Percentiles rank a stretch among this genome's conserved stretches.
phyloP scores from a whole-genome alignment of 1,284 basidiomycete species.

The Neonothopanus nambi region DNA sequence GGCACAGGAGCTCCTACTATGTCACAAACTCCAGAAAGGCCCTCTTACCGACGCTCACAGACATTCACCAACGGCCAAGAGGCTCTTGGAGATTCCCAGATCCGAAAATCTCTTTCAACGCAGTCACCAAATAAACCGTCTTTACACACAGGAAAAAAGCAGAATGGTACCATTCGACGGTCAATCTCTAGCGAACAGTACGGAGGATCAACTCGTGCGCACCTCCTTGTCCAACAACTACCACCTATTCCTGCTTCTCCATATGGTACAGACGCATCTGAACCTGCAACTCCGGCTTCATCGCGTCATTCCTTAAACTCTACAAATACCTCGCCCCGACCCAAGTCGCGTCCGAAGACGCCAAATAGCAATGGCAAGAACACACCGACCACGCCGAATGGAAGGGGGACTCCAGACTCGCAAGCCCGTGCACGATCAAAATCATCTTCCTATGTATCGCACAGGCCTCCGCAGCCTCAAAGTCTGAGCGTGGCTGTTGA shows the following conservation, averaged over 20 bases:
- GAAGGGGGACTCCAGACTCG: constrained; percentile 31
- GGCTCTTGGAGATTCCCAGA: constrained; percentile 22
- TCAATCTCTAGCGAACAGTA: constrained; percentile 41
- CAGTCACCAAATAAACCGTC: constrained; percentile 24
- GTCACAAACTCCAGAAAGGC: constrained; percentile 16
- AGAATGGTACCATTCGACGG: constrained; percentile 32
- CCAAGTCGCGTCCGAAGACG: constrained; percentile 1
- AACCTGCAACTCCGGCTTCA: constrained; percentile 7
- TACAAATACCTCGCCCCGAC: background rate
- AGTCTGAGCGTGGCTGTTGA: constrained; percentile 59
- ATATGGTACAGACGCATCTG: constrained; percentile 51
- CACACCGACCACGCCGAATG: constrained; percentile 18
- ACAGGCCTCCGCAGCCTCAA: constrained; percentile 49
- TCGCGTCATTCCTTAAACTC: constrained; percentile 9
- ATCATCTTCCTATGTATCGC: constrained; percentile 49
- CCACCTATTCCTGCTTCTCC: constrained; percentile 65
- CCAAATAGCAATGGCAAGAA: constrained; percentile 1
- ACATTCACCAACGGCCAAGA: constrained; percentile 39
- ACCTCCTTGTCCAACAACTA: constrained; percentile 38
- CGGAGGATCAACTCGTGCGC: background rate
- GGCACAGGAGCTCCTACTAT: constrained; percentile 21
- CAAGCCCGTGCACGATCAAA: constrained; percentile 43
- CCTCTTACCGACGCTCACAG: constrained; percentile 35
- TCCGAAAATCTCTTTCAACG: constrained; percentile 23
- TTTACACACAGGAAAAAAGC: constrained; percentile 18